phyloP scores from a whole-genome alignment of 805 yeast genomes.

The Blastobotrys mokoenaii region DNA sequence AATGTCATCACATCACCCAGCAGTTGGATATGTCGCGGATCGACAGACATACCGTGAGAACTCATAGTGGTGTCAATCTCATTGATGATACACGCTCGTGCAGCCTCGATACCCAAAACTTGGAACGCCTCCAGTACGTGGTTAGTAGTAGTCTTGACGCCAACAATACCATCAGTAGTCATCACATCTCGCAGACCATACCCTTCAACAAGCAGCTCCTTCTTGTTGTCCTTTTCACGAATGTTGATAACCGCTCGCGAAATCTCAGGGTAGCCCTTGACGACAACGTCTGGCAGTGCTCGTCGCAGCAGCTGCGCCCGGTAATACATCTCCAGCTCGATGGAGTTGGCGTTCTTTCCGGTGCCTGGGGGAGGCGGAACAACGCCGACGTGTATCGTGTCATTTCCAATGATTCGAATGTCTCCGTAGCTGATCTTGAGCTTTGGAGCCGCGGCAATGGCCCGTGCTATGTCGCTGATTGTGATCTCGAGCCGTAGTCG shows the following conservation, averaged over 20 bases:
- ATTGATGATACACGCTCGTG: slow-evolving; percentile 81
- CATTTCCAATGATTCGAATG: slow-evolving; percentile 59
- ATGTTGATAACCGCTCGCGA: slow-evolving; percentile 95
- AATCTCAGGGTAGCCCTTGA: slow-evolving; percentile 86
- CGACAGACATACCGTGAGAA: slow-evolving; percentile 99
- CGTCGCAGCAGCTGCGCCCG: slow-evolving; percentile 86
- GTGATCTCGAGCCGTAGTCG: slow-evolving; percentile 82
- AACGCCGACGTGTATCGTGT: slow-evolving; percentile 40
- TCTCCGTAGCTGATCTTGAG: slow-evolving; percentile 71
- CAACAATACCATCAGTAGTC: slow-evolving; percentile 95
- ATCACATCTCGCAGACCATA: slow-evolving; percentile 93
- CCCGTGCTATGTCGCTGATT: slow-evolving; percentile 76
- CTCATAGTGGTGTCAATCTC: slow-evolving; percentile 98
- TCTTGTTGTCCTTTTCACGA: slow-evolving; percentile 70
- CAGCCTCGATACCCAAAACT: slow-evolving; percentile 97
- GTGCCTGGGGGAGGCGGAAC: slow-evolving; percentile 36
- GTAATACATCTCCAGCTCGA: slow-evolving; percentile 57
- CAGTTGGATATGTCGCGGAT: slow-evolving; percentile 97
- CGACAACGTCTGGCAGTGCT: slow-evolving; percentile 76
- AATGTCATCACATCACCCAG: slow-evolving; percentile 98
- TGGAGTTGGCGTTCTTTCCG: slow-evolving; percentile 24
- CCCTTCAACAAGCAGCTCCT: slow-evolving; percentile 91
- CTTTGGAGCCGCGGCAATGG: slow-evolving; percentile 79
- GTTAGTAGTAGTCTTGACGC: slow-evolving; percentile 79
- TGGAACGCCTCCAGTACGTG: slow-evolving; percentile 84